phyloP scores from a whole-genome alignment of 768 basidiomycete species.

The Boletus eberwhitei region DNA sequence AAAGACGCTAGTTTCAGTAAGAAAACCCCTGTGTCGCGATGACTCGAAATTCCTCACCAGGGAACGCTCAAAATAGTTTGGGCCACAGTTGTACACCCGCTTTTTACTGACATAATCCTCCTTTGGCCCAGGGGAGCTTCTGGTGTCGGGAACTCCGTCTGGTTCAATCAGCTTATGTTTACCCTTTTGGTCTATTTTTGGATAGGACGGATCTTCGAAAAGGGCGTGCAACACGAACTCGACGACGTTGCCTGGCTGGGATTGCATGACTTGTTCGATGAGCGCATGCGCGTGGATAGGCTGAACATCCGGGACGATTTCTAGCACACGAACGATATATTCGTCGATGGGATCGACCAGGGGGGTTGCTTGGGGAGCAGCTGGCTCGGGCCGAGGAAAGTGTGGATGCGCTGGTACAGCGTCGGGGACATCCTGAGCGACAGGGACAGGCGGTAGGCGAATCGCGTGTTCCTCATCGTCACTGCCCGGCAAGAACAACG shows the following conservation, averaged over 20 bases:
- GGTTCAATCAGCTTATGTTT: constrained; percentile 41
- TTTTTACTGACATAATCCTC: constrained; percentile 54
- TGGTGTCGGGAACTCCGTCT: constrained; percentile 18
- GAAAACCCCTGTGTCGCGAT: background rate
- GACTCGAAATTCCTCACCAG: constrained; percentile 37
- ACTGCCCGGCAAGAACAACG: constrained; percentile 38
- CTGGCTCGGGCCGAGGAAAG: background rate
- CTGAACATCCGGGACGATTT: constrained; percentile 69
- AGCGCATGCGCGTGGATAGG: constrained; percentile 51
- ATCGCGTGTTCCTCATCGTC: constrained; percentile 29
- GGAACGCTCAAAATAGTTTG: constrained; percentile 47
- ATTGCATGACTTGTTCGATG: constrained; percentile 41
- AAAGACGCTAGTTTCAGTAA: background rate
- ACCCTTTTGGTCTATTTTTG: constrained; percentile 47
- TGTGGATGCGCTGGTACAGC: background rate
- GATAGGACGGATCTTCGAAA: constrained; percentile 61
- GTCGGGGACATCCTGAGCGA: background rate
- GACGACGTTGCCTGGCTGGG: constrained; percentile 37
- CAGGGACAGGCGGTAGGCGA: background rate
- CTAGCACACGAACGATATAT: constrained; percentile 51
- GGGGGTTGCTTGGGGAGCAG: constrained; percentile 3
- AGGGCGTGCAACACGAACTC: constrained; percentile 57
- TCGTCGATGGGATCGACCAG: constrained; percentile 24
- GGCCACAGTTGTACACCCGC: constrained; percentile 41
- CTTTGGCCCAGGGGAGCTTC: constrained; percentile 38